Evolutionary conservation across 176 grass and related monocot species (phyloP), one percentile per base, ranked within the genome.

Genomic region (Cenchrus purpureus): DNA sequence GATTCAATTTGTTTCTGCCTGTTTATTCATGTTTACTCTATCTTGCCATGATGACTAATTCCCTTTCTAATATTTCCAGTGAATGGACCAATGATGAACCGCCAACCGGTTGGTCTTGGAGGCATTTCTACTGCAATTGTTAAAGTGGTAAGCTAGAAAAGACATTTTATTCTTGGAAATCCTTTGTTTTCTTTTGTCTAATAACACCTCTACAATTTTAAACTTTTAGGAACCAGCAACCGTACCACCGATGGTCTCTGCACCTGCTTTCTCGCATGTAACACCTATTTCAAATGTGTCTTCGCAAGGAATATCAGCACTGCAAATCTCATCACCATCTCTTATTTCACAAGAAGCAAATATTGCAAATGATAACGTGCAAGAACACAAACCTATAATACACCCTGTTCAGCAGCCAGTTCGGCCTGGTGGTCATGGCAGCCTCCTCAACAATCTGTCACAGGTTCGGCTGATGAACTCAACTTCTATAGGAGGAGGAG

Each of bases 321-420:
- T 98, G 65, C 92, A 91, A 88, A 95, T 68, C 82, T 93, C 95
- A 42, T 90, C 89, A 57, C 86, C 93, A 84, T 95, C 90, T 71
- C 88, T 90, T 70, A 92, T 91, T 87, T 92, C 93, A 87, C 93
- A 90, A 88, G 96, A 95, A 87, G 86, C 85, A 77, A 86, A 73
- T 92, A 72, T 85, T 67, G 76, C 50, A 80, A 93, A 88, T 91
- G 93, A 98, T 79, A 87, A 28, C 40, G 46, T 96, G 72, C 94
- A 92, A 50, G 97, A 99, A 80, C 92, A 92, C 53, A 94, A 97
- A 76, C 97, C 97, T 73, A 86, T 89, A 82, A 65, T 91, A 88
- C 89, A 91, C 64, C 78, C 91, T 81, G 77, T 87, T 50, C 84
- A 86, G 58, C 97, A 99, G 57, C 44, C 86, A 49, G 57, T 92